A percentile compares a stretch with the other conserved stretches of the same genome.
These are phyloP conservation scores for Allium fistulosum DNA, from an alignment of 106 monocot genomes.

Conservation along the genomic window DNA sequence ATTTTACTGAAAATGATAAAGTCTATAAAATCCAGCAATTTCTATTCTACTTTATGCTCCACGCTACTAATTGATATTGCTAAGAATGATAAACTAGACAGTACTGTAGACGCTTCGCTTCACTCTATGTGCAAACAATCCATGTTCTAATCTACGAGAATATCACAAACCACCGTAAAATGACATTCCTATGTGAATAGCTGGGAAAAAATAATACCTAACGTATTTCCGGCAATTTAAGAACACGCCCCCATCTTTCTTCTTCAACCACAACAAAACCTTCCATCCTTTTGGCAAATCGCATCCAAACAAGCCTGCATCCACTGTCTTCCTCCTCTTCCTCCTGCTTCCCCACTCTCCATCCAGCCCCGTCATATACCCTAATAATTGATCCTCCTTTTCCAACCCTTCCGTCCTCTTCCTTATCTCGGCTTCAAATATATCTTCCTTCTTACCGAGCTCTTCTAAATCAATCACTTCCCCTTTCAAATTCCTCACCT, in stretches of 20 bases:
- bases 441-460: constrained; percentile 8
- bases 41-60: too few relatives aligned
- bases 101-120: too few relatives aligned
- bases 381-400: constrained; percentile 22
- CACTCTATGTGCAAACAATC: too few relatives aligned
- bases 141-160: too few relatives aligned
- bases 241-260: constrained; percentile 21
- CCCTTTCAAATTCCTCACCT: constrained; percentile 13
- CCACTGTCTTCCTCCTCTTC: constrained; percentile 26
- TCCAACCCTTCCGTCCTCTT: constrained; percentile 17
- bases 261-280: constrained; percentile 19
- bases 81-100: too few relatives aligned
- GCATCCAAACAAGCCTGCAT: constrained; percentile 15
- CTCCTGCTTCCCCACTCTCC: constrained; percentile 25
- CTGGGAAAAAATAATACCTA: constrained; percentile 10
- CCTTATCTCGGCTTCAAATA: constrained; percentile 14
- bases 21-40: too few relatives aligned
- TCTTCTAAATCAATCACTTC: constrained; percentile 12
- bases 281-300: constrained; percentile 17
- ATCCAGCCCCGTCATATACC: constrained; percentile 16
- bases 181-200: background rate
- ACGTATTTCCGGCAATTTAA: constrained; percentile 25
- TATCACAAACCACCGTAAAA: too few relatives aligned
- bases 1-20: too few relatives aligned
- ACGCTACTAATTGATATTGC: too few relatives aligned